These are phyloP conservation scores for Malus hybrid DNA, from an alignment of 331 rosid genomes.

Conservation along the genomic window DNA sequence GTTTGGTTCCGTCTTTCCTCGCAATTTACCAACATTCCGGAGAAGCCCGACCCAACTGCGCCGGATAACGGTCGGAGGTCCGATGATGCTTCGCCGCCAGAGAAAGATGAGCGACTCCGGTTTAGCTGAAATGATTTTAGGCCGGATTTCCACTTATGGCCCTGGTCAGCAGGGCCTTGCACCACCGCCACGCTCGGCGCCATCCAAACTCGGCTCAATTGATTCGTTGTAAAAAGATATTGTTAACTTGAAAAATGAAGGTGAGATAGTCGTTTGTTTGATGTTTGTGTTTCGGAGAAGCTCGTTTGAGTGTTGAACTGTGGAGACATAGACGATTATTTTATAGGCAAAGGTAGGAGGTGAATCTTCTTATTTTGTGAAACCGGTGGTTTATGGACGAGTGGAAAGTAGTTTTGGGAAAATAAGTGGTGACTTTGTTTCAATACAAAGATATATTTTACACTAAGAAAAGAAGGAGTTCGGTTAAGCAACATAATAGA, in stretches of 20 bases:
- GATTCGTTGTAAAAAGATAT: constrained; percentile 27
- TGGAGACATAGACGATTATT: not conserved
- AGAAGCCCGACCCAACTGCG: constrained; percentile 27
- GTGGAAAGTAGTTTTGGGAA: not conserved
- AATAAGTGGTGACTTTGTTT: not conserved
- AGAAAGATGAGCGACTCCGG: constrained; percentile 25
- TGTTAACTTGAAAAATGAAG: not conserved
- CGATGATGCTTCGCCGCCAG: constrained; percentile 19
- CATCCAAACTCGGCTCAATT: constrained; percentile 53
- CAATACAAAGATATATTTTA: no score
- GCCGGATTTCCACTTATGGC: constrained; percentile 48
- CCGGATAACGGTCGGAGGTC: constrained; percentile 30
- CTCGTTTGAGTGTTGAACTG: not conserved
- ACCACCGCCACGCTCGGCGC: constrained; percentile 73
- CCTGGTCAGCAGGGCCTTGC: constrained; percentile 61
- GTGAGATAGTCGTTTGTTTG: not conserved
- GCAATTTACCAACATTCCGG: constrained; percentile 20
- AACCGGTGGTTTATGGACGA: not conserved
- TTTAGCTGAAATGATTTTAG: constrained; percentile 43
- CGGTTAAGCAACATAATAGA: no score
- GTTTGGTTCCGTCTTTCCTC: constrained; percentile 36
- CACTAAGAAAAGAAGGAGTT: no score
- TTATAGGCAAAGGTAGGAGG: not conserved
- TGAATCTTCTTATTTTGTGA: not conserved
- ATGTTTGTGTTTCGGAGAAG: not conserved